These are phyloP conservation scores for Salix dunnii DNA, from an alignment of 345 rosid species.

Conservation along the genomic window DNA sequence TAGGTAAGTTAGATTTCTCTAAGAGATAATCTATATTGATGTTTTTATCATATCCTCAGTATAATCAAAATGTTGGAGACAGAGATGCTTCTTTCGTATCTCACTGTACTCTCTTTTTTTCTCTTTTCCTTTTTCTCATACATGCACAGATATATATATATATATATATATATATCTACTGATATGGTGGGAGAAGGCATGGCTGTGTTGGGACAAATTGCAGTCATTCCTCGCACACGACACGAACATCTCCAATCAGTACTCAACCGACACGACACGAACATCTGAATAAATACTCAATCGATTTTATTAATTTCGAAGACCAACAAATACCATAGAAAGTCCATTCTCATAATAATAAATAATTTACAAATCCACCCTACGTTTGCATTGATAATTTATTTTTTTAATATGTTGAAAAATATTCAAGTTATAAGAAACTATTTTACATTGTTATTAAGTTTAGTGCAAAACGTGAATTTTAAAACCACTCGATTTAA, in stretches of 20 bases:
- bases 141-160: too few relatives aligned
- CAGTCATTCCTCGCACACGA: neutral
- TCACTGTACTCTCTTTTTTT: neutral
- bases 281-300: constrained; percentile 13
- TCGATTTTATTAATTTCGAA: constrained; percentile 21
- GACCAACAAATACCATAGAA: neutral
- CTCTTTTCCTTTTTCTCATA: neutral
- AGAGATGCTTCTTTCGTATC: constrained; percentile 13
- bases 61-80: constrained; percentile 4
- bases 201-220: constrained; percentile 33
- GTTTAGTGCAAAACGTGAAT: too few relatives aligned
- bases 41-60: too few relatives aligned
- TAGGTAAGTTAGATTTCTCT: too few relatives aligned
- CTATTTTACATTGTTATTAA: too few relatives aligned
- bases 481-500: too few relatives aligned
- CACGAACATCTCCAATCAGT: neutral
- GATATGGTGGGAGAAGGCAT: constrained; percentile 16
- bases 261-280: neutral
- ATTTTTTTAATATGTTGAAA: too few relatives aligned
- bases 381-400: too few relatives aligned
- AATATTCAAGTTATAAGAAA: too few relatives aligned
- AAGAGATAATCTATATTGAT: too few relatives aligned
- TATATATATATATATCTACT: neutral
- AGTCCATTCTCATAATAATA: neutral
- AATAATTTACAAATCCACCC: too few relatives aligned